These are phyloP conservation scores for Cladophialophora chaetospira DNA, from an alignment of 2,329 filamentous ascomycete species.

Conservation along the genomic window DNA sequence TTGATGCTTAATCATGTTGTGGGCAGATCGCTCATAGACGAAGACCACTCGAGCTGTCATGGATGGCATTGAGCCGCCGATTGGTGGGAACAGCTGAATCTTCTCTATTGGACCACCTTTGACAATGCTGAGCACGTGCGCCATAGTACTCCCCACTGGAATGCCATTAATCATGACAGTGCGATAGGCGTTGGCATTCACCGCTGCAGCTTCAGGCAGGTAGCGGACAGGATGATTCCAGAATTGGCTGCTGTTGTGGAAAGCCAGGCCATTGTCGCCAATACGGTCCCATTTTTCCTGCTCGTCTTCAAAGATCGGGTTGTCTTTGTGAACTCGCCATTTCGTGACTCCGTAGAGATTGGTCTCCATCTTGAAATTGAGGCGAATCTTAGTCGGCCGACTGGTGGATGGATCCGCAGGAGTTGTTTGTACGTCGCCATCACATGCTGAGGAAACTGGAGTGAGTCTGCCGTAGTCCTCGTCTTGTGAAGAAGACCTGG, in stretches of 20 bases:
- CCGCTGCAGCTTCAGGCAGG: slow-evolving; percentile 26
- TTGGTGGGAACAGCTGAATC: slow-evolving; percentile 28
- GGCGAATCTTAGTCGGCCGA: not conserved
- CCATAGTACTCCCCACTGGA: slow-evolving; percentile 22
- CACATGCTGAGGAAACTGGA: slow-evolving; percentile 7
- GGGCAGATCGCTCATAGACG: slow-evolving; percentile 24
- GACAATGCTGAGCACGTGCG: slow-evolving; percentile 26
- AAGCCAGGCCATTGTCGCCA: not conserved
- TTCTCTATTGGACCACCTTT: slow-evolving; percentile 30
- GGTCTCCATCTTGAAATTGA: slow-evolving; percentile 9
- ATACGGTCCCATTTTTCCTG: slow-evolving; percentile 14
- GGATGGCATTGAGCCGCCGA: slow-evolving; percentile 25
- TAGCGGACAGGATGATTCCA: slow-evolving; percentile 28
- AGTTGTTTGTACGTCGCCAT: not conserved
- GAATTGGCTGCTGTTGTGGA: slow-evolving; percentile 18
- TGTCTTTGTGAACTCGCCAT: slow-evolving; percentile 23
- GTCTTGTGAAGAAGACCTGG: not conserved
- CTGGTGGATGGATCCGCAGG: not conserved
- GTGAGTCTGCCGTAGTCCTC: not conserved
- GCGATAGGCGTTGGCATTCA: slow-evolving; percentile 26
- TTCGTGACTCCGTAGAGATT: slow-evolving; percentile 19
- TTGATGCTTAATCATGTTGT: slow-evolving; percentile 24
- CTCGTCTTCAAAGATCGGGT: slow-evolving; percentile 26
- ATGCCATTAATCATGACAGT: slow-evolving; percentile 34
- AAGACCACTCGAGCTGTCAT: slow-evolving; percentile 33